Evolutionary conservation across 1,139 yeast species (phyloP), one percentile per base, ranked within the genome.

Genomic region (Geotrichum australiense): DNA sequence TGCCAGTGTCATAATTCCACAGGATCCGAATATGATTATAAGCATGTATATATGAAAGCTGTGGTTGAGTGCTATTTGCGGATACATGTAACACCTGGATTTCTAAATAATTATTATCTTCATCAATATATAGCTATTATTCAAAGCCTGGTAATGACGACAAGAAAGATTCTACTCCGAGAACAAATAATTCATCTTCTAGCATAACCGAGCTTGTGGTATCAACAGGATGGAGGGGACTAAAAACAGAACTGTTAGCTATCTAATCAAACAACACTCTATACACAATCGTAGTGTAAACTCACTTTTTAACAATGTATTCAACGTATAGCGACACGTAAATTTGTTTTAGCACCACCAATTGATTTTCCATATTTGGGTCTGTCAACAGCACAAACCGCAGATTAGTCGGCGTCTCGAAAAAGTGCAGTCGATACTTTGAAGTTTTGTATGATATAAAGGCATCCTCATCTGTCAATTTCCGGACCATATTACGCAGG

Each of bases 351-450:
- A 89, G 65, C 11, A 75, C 77, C 10, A 65, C 65, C 51, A 77
- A 76, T 48, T 84, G 62, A 50, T 78, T 74, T 46, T 78, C 83
- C 30, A 78, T 72, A 8, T 60, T 62, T 32, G 78, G 72, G 59
- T 86, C 96, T 8, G 91, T 78, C 18, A 87, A 62, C 35, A 89
- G 58, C 23, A 83, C 79, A 54, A 91, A 78, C 59, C 85, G 78
- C 47, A 87, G 65, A 29, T 85, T 87, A 1, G 91, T 73, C 3
- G 89, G 76, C 1, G 94, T 78, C 57, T 87, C 96, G 55, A 71
- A 73, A 52, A 75, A 79, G 57, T 91, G 97, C 26, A 86, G 76
- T 49, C 89, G 70, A 61, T 80, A 87, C 47, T 73, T 72, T 2
- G 85, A 76, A 1, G 96, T 82, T 8, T 80, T 67, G 57, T 78